Conservation (phyloP, 2,329 filamentous ascomycete genomes). For the Botryotinia narcissicola region DNA sequence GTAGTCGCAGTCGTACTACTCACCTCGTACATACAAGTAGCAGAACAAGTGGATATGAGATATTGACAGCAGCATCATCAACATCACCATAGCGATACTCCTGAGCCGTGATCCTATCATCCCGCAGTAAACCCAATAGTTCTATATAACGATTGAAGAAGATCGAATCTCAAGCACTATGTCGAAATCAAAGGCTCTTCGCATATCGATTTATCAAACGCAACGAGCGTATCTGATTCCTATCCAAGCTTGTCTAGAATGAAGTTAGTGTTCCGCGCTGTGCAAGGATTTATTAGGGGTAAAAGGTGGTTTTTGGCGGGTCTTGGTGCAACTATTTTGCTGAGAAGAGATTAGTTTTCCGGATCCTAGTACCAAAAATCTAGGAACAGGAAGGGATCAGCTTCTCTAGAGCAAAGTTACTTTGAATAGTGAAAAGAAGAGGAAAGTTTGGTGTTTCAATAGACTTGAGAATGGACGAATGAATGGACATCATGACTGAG, state of each 20-base stretch:
- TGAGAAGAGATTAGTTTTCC: neutral
- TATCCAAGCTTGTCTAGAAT: neutral
- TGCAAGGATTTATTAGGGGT: neutral
- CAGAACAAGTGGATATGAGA: neutral
- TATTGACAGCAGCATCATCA: neutral
- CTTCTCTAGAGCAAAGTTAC: neutral
- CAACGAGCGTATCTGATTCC: neutral
- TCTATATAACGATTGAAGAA: neutral
- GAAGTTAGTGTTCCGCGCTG: neutral
- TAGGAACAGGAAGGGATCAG: conserved; percentile 12
- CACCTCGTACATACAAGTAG: neutral
- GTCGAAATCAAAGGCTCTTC: neutral
- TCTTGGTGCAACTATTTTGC: neutral
- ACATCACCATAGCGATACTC: neutral
- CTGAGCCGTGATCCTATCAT: neutral
- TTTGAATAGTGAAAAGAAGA: neutral
- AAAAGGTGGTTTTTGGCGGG: neutral
- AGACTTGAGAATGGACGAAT: neutral
- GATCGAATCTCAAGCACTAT: neutral
- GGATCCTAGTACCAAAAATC: neutral
- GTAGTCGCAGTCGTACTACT: neutral
- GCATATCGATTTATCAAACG: neutral
- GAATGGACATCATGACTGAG: neutral
- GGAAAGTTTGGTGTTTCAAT: neutral
- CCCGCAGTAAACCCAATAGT: neutral